These are phyloP conservation scores for Citrus sinensis DNA, from an alignment of 345 rosid species.

Conservation along the genomic window DNA sequence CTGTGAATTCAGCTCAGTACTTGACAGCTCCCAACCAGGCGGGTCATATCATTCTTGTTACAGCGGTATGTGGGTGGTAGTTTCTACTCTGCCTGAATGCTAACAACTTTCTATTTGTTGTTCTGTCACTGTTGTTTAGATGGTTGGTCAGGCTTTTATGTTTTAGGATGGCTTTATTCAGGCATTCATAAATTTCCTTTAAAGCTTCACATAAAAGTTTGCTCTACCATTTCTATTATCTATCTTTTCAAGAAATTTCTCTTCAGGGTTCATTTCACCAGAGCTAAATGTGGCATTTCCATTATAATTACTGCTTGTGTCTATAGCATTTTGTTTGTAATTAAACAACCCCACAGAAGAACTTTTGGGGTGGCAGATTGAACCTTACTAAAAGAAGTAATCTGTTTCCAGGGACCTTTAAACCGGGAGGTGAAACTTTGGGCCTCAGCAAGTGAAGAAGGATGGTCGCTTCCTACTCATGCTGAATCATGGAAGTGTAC, in stretches of 20 bases:
- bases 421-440: conserved; percentile 83
- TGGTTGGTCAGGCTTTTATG: neutral
- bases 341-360: neutral
- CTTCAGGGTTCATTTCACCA: neutral
- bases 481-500: conserved; percentile 71
- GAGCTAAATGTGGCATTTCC: neutral
- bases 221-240: neutral
- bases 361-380: too few relatives aligned
- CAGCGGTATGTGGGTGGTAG: conserved; percentile 53
- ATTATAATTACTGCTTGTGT: neutral
- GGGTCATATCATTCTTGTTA: conserved; percentile 77
- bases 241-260: neutral
- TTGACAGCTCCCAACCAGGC: conserved; percentile 69
- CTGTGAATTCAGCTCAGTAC: conserved; percentile 71
- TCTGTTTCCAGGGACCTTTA: conserved; percentile 59
- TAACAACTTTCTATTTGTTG: neutral
- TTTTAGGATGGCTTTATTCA: neutral
- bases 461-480: conserved; percentile 70
- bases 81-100: neutral
- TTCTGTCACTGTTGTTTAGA: conserved; percentile 8
- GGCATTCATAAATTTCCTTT: neutral
- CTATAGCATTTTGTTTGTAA: neutral
- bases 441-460: conserved; percentile 71
- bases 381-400: neutral
- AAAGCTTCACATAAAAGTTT: neutral